Evolutionary conservation across 768 basidiomycete species (phyloP).

Genomic region (Candolleomyces efflorescens): DNA sequence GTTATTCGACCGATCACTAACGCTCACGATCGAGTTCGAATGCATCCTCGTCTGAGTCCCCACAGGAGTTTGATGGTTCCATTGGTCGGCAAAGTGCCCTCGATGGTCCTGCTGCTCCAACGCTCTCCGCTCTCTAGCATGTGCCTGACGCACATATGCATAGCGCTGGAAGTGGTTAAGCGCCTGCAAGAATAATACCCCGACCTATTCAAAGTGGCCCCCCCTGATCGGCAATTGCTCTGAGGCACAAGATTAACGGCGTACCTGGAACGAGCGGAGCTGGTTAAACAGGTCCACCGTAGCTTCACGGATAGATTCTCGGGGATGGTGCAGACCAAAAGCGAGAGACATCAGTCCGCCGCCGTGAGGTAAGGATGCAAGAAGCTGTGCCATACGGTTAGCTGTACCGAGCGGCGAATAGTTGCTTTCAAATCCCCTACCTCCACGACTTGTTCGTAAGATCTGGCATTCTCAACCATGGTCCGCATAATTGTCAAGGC

Average conservation of each 20-base stretch:
- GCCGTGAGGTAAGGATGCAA: constrained; percentile 67
- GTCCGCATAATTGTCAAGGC: constrained; percentile 69
- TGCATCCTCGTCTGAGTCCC: constrained; percentile 18
- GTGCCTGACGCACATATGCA: constrained; percentile 80
- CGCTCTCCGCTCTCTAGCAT: constrained; percentile 50
- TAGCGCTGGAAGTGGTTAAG: constrained; percentile 89
- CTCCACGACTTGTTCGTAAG: constrained; percentile 89
- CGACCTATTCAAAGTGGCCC: constrained; percentile 48
- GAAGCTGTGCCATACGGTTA: constrained; percentile 47
- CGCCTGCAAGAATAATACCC: constrained; percentile 68
- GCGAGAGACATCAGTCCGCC: constrained; percentile 84
- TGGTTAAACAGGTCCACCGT: constrained; percentile 84
- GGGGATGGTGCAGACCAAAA: constrained; percentile 90
- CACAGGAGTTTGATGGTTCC: not conserved
- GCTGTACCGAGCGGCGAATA: constrained; percentile 3
- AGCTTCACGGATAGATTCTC: constrained; percentile 66
- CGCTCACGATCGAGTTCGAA: constrained; percentile 25
- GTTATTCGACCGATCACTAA: not conserved
- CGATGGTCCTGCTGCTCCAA: constrained; percentile 26
- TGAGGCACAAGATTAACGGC: constrained; percentile 19
- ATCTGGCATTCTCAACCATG: constrained; percentile 64
- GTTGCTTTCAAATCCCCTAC: constrained; percentile 33
- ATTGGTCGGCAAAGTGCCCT: constrained; percentile 8
- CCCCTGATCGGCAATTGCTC: constrained; percentile 3
- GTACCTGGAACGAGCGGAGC: constrained; percentile 70